Conservation (phyloP, 257 asterid genomes). For the Nicotiana obtusifolia region DNA sequence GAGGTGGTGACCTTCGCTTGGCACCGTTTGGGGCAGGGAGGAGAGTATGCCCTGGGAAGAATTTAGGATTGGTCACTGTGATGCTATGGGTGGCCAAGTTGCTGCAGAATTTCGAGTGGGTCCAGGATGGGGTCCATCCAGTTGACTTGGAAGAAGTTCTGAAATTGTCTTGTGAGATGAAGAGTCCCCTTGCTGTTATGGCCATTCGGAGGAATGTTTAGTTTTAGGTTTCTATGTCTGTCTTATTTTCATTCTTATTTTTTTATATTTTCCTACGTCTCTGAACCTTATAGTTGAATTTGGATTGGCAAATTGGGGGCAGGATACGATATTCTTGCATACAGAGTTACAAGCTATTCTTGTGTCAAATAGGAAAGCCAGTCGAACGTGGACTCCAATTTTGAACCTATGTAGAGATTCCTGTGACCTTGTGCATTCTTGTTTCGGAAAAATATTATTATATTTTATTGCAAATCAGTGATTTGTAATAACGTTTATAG, state of each 20-base stretch:
- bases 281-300: background rate
- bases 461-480: too few species aligned
- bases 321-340: background rate
- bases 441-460: too few species aligned
- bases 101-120: constrained; percentile 35
- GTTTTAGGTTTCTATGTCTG: background rate
- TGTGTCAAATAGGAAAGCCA: too few species aligned
- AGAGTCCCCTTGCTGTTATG: constrained; percentile 33
- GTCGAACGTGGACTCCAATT: too few species aligned
- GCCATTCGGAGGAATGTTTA: constrained; percentile 24
- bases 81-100: constrained; percentile 46
- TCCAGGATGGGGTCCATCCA: background rate
- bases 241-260: background rate
- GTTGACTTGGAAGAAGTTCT: constrained; percentile 42
- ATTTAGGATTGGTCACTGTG: constrained; percentile 36
- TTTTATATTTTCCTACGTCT: background rate
- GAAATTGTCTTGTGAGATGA: constrained; percentile 60
- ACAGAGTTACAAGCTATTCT: too few species aligned
- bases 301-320: background rate
- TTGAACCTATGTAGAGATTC: too few species aligned
- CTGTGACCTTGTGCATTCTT: too few species aligned
- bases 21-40: constrained; percentile 62
- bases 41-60: constrained; percentile 57
- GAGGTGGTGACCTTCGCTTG: constrained; percentile 41
- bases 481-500: too few species aligned